Evolutionary conservation across 192 early-diverging fungal species (phyloP), one percentile per base, ranked within the genome.

Genomic region (Podila clonocystis): DNA sequence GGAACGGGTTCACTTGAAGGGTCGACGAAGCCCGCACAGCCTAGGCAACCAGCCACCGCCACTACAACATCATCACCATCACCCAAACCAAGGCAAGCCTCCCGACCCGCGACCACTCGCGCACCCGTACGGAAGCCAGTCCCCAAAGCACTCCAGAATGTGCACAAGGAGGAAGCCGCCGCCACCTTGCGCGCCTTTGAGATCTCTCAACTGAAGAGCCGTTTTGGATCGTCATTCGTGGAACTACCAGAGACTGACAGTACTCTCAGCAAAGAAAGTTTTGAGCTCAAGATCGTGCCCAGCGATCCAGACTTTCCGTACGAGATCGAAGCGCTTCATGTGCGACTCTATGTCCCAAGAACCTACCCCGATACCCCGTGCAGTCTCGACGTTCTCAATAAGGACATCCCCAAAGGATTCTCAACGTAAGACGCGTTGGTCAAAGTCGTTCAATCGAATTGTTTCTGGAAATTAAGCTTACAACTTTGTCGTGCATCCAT

Each of bases 231-330:
- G 1, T 28, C 64, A 22, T 67, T 67, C 22, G 1, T 34, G 0
- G 8, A 52, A 19, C n/a, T 38, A 8, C 52, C 15, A 15, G 22
- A 36, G 1, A 9, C 26, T 0, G 13, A 9, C 26, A 30, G 9
- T 1, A 28, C 45, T 2, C 24, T 66, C 11, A 31, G 36, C 22
- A 6, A 28, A 50, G 61, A 63, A 0, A 11, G 13, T 15, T 70
- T 69, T 57, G 62, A 70, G 12, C 68, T 78, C 31, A 70, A 78
- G 64, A 71, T 78, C 58, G 48, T 41, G 2, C 89, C 89, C 7
- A 82, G 79, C 28, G 93, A 95, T 57, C 94, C 94, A 26, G 94
- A 95, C 65, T 95, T 95, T 63, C 93, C 94, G 17, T 95, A 86
- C 63, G 94, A 95, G 57, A 80, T 95, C 50, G 76, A 87, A 33